phyloP scores from a whole-genome alignment of 2,329 filamentous ascomycete genomes.

The Penicillium vulpinum region DNA sequence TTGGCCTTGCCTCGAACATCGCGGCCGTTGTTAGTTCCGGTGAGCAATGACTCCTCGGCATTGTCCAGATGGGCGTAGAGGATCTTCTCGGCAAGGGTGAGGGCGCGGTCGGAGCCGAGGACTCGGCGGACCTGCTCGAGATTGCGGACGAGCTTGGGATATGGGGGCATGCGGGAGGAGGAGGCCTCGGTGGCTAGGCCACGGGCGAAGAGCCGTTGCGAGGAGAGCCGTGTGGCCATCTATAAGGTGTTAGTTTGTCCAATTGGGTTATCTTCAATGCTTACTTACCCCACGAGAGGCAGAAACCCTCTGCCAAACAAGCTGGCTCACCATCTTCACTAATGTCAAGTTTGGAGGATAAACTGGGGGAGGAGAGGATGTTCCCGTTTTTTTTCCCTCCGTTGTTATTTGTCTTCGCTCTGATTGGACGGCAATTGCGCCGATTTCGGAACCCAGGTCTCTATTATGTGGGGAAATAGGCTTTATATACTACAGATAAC shows the following conservation, averaged over 20 bases:
- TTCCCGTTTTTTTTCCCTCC: slow-evolving; percentile 20
- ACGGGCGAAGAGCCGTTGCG: slow-evolving; percentile 32
- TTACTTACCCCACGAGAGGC: slow-evolving; percentile 40
- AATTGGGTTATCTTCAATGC: slow-evolving; percentile 2
- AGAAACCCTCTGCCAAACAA: slow-evolving; percentile 41
- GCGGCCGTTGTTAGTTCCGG: slow-evolving; percentile 77
- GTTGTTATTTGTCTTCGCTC: slow-evolving; percentile 21
- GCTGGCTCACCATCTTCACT: slow-evolving; percentile 40
- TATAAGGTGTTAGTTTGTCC: slow-evolving; percentile 20
- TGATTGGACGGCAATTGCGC: slow-evolving; percentile 23
- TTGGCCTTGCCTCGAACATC: slow-evolving; percentile 85
- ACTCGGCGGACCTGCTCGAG: slow-evolving; percentile 74
- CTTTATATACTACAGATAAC: not conserved
- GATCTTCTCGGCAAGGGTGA: slow-evolving; percentile 97
- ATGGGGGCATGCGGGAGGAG: slow-evolving; percentile 68
- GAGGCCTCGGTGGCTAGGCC: slow-evolving; percentile 41
- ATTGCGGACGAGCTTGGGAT: slow-evolving; percentile 75
- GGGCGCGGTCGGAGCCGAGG: slow-evolving; percentile 61
- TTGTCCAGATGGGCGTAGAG: slow-evolving; percentile 93
- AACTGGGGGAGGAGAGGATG: slow-evolving; percentile 19
- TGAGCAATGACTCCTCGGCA: slow-evolving; percentile 81
- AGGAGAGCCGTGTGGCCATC: slow-evolving; percentile 38
- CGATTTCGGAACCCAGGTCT: slow-evolving; percentile 22
- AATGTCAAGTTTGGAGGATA: slow-evolving; percentile 17
- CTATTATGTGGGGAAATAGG: slow-evolving; percentile 6